Evolutionary conservation across 176 grass and related monocot genomes (phyloP), one percentile per base, ranked within the genome.

Genomic region (Zoysia pacifica): DNA sequence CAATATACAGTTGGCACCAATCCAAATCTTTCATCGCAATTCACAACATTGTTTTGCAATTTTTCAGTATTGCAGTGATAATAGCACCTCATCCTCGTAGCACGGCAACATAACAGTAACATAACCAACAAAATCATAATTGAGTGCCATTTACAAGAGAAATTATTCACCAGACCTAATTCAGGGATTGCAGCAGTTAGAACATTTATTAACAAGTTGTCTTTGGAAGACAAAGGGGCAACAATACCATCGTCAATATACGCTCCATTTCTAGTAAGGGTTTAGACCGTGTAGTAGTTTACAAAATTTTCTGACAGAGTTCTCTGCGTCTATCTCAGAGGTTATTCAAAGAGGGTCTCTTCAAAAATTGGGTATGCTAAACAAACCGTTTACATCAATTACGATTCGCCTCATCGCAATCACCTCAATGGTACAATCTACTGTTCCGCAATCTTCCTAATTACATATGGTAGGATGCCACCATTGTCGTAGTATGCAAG

Each of bases 401-500:
- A 76, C 28, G 28, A 28, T 28, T 28, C 28, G 28, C 72, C 42
- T 42, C 59, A 46, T 81, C 65, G 43, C 59, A 84, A 69, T 83
- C 39, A 75, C 54, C 67, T 79, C 59, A 35, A 61, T 8, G 41
- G 43, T 39, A 44, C 28, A 28, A 28, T 28, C 85, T 97, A 97
- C 62, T 94, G 78, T 48, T 90, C 65, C 1, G 85, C 82, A 2
- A 74, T 80, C 82, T 94, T 93, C 41, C 95, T 80, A 73, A 89
- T 90, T 19, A 94, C 95, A 76, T 83, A 98, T 18, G 95, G 95
- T 19, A 98, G 84, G 85, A 98, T 98, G 20, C 95, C 95, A 44
- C 95, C 95, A 15, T 98, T 76, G 58, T 94, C 81, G 78, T 93
- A 98, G 80, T 98, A 98, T 19, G 92, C 95, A 43, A 98, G 77